Base-by-base conservation (phyloP, 306 rosid species). In the Alnus glutinosa region DNA sequence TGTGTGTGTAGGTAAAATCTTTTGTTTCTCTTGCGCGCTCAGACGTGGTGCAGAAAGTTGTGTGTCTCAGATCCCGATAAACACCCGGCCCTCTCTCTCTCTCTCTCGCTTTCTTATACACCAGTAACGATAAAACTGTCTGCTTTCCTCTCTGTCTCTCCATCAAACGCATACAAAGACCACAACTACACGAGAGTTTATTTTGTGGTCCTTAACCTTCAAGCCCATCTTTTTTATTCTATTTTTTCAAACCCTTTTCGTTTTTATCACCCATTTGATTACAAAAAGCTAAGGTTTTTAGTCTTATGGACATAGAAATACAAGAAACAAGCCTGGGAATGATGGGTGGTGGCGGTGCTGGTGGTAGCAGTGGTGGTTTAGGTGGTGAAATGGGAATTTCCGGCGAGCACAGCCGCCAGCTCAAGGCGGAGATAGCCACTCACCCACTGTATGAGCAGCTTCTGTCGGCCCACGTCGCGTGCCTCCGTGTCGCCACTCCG, bases 401-500 rank as follows among this genome's bases (percentile, higher is more conserved):
- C 76, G 89, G 86, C 49, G 88, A 85, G 32, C 85, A 87, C 23
- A 76, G 77, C 71, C 83, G 87, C 4, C 94, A 88, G 2, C 83
- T 88, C 28, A 96, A 93, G 87, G 93, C 95, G 13, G 99, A 96
- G 91, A 96, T 96, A 63, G 97, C 89, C 6, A 87, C 89, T 1
- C 99, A 93, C 74, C 99, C 99, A 1, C 81, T 96, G 0, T 96
- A 84, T 18, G 99, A 93, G 63, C 99, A 93, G 84, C 91, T 96
- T 18, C 87, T 96, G 0, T 74, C 96, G 0, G 98, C 99, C 0
- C 99, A 96, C 67, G 96, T 96, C 61, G 81, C 94, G 1, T 96
- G 99, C 44, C 94, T 96, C 5, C 89, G 98, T 0, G 99, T 96
- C 2, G 99, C 99, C 18, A 96, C 99, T 13, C 99, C 99, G 4